Base-by-base conservation (phyloP, 1,284 basidiomycete species). In the Trichosporon sp. region DNA sequence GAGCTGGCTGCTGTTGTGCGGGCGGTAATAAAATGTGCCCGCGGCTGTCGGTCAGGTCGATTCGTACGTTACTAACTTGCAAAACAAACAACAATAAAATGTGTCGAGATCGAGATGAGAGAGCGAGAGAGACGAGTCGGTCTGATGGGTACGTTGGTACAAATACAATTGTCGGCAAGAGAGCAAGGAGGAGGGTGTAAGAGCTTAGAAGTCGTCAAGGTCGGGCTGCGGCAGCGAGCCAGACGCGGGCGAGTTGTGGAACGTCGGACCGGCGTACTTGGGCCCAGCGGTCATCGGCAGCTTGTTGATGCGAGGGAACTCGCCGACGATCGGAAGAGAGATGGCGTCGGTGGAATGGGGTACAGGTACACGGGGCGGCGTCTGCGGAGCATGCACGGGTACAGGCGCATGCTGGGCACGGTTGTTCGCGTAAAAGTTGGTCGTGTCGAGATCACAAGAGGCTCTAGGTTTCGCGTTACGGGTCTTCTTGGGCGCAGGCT, bases 211-310 rank as follows among this genome's bases (percentile, higher is more conserved):
- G 75, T 82, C 80, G 66, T 80, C 78, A 42, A 81, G 71, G 62
- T 82, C 79, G 42, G 81, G 81, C 71, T 80, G 78, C 15, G 80
- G 77, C 27, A 83, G 70, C 13, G 74, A 73, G 34, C 70, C 73
- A 4, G 77, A 79, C 51, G 77, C 76, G 58, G 81, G 81, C 9
- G 80, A 80, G 71, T 81, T 81, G 72, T 83, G 81, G 72, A 82
- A 81, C 4, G 78, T 80, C 56, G 80, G 79, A 18, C 81, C 81
- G 9, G 81, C 81, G 69, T 83, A 83, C 67, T 78, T 79, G 47
- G 67, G 34, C 23, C 71, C 74, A 21, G 68, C 67, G 29, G 29
- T 32, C 27, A 60, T 31, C 21, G 56, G 56, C 15, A 31, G 11
- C 65, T 68, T 67, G 65, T 74, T 73, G 47, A 80, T 64, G n/a